Evolutionary conservation across 495 filamentous ascomycete species (phyloP).

Genomic region (Hamigera avellanea): DNA sequence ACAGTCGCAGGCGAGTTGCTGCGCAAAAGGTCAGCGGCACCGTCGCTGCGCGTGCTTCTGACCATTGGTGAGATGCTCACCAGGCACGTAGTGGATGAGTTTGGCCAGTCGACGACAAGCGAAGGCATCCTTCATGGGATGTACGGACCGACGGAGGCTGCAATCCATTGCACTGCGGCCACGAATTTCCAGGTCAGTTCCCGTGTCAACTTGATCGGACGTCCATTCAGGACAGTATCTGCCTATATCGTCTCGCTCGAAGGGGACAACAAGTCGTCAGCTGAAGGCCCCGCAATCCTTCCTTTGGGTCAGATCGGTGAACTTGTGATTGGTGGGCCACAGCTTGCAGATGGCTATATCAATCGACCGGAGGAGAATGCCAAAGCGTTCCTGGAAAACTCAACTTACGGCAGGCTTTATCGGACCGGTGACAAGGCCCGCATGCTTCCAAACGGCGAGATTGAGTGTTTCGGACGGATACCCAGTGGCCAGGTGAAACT

Average conservation of each 20-base stretch:
- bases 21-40: constrained; percentile 45
- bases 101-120: constrained; percentile 33
- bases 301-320: constrained; percentile 69
- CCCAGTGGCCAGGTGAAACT: constrained; percentile 69
- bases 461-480: constrained; percentile 78
- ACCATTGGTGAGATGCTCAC: constrained; percentile 89
- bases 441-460: constrained; percentile 48
- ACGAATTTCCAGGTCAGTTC: constrained; percentile 30
- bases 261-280: constrained; percentile 14
- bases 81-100: constrained; percentile 56
- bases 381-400: constrained; percentile 49
- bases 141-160: constrained; percentile 81
- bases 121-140: constrained; percentile 60
- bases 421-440: constrained; percentile 75
- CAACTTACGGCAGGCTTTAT: constrained; percentile 49
- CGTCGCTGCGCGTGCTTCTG: constrained; percentile 49
- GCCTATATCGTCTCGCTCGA: constrained; percentile 47
- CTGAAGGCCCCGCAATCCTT: constrained; percentile 35
- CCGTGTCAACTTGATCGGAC: constrained; percentile 55
- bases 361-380: constrained; percentile 62
- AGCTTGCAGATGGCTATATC: constrained; percentile 69
- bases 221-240: constrained; percentile 65
- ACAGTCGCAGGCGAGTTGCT: constrained; percentile 65
- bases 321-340: constrained; percentile 64
- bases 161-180: constrained; percentile 63